These are phyloP conservation scores for Cicer judaicum DNA, from an alignment of 306 rosid genomes.

Conservation along the genomic window DNA sequence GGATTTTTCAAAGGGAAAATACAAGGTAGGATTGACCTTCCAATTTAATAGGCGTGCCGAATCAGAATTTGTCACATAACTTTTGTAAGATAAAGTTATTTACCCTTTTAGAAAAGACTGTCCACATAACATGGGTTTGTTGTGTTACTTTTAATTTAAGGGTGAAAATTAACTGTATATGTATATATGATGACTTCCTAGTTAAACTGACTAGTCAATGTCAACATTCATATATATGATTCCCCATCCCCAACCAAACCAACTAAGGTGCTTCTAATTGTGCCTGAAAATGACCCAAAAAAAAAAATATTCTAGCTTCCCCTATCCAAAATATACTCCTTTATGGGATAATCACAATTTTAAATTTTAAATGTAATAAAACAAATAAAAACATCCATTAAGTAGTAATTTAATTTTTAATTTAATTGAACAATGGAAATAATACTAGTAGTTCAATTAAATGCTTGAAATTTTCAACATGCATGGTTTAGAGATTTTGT, in stretches of 20 bases:
- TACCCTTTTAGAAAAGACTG: slow-evolving; percentile 4
- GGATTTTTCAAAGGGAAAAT: neutral
- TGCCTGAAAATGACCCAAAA: neutral
- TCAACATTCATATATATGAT: neutral
- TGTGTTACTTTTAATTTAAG: slow-evolving; percentile 11
- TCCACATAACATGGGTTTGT: neutral
- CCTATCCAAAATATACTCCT: too few relatives aligned
- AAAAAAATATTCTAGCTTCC: neutral
- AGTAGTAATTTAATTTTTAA: too few relatives aligned
- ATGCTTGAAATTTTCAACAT: neutral
- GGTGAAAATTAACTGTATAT: neutral
- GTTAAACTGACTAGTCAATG: neutral
- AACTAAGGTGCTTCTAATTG: neutral
- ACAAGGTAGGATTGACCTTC: neutral
- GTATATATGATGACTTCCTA: neutral
- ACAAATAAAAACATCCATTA: too few relatives aligned
- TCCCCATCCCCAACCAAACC: neutral
- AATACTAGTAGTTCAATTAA: neutral
- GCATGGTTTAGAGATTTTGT: neutral
- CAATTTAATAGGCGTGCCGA: neutral
- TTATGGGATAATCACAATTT: too few relatives aligned
- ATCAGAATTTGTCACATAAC: neutral
- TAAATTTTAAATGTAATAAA: too few relatives aligned
- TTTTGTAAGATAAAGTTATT: neutral
- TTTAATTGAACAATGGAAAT: too few relatives aligned